Percentiles rank a stretch among this genome's conserved stretches.
These are phyloP conservation scores for Luffa aegyptiaca DNA, from an alignment of 306 rosid genomes.

Conservation along the genomic window DNA sequence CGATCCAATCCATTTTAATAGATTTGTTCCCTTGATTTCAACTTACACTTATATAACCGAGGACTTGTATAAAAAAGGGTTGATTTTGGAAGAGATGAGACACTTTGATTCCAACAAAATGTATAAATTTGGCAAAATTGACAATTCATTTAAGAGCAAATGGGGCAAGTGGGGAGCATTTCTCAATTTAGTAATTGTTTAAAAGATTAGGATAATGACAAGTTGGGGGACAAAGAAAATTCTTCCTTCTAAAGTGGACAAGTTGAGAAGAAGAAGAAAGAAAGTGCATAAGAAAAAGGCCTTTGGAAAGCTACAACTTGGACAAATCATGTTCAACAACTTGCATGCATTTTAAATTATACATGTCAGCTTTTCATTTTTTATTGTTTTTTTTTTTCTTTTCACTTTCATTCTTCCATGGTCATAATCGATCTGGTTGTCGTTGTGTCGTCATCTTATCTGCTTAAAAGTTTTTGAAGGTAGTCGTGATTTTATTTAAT, in stretches of 20 bases:
- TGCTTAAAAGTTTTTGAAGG: too few species aligned
- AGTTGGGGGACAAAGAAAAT: neutral
- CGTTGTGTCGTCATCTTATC: neutral
- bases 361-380: neutral
- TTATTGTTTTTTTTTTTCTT: neutral
- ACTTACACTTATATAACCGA: neutral
- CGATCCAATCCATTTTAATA: neutral
- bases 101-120: neutral
- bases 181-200: neutral
- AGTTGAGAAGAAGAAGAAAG: slow-evolving; percentile 5
- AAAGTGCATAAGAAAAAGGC: neutral
- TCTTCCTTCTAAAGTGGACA: slow-evolving; percentile 7
- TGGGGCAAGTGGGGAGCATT: slow-evolving; percentile 4
- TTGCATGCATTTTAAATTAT: neutral
- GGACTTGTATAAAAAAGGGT: neutral
- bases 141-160: neutral
- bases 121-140: neutral
- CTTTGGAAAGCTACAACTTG: neutral
- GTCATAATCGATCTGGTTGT: neutral
- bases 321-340: neutral
- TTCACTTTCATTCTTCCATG: too few species aligned
- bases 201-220: neutral
- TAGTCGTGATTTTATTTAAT: too few species aligned
- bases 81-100: neutral
- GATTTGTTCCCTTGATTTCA: neutral